These are phyloP conservation scores for Amylocarpus encephaloides DNA, from an alignment of 2,329 filamentous ascomycete species.

Conservation along the genomic window DNA sequence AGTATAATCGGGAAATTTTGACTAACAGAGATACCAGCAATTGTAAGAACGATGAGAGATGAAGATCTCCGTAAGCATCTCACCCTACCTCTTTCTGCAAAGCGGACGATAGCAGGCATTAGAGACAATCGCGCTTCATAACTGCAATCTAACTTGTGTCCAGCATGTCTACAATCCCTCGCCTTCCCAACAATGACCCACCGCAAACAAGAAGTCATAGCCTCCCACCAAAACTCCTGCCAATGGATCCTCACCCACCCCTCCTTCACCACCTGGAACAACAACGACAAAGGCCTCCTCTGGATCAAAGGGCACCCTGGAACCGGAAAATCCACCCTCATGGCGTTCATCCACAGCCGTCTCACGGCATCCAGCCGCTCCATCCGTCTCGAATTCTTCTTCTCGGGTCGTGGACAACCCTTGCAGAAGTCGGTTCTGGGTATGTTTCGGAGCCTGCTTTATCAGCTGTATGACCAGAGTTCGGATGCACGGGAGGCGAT, in stretches of 20 bases:
- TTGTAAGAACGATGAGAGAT: background rate
- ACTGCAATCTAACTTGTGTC: background rate
- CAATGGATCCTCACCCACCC: conserved; percentile 29
- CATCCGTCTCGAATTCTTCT: conserved; percentile 33
- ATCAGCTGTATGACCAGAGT: conserved; percentile 39
- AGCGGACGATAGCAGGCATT: background rate
- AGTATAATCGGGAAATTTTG: background rate
- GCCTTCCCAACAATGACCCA: conserved; percentile 30
- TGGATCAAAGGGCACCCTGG: conserved; percentile 38
- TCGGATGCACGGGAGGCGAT: background rate
- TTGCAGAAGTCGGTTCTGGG: conserved; percentile 41
- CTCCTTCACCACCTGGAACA: conserved; percentile 23
- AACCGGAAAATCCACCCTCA: conserved; percentile 35
- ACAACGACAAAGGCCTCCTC: conserved; percentile 21
- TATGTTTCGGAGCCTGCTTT: conserved; percentile 41
- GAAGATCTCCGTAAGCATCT: conserved; percentile 4
- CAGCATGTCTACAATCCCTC: conserved; percentile 30
- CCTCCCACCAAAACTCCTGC: conserved; percentile 33
- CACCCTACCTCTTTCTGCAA: background rate
- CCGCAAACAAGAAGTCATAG: conserved; percentile 26
- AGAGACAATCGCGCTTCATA: background rate
- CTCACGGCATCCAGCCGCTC: background rate
- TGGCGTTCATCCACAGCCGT: conserved; percentile 24
- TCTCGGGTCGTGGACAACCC: conserved; percentile 28
- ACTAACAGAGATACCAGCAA: background rate